Evolutionary conservation across 345 rosid genomes (phyloP).

Genomic region (Euphorbia peplus): DNA sequence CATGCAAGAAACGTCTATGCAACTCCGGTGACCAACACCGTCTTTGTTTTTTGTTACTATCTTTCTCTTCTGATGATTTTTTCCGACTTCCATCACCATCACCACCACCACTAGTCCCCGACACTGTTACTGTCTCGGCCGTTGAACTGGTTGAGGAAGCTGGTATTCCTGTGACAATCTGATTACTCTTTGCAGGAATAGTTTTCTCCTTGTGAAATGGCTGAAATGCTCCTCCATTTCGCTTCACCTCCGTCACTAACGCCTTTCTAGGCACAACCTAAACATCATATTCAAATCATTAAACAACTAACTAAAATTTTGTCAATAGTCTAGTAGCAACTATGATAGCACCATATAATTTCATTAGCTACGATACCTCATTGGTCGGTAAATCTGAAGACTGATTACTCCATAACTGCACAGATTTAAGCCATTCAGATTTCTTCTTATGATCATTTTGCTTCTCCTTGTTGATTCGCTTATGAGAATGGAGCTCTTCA

Average conservation of each 20-base stretch:
- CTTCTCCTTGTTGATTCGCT: slow-evolving; percentile 19
- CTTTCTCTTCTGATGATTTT: slow-evolving; percentile 37
- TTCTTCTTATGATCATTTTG: slow-evolving; percentile 48
- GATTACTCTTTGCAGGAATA: slow-evolving; percentile 23
- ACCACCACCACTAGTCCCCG: background rate
- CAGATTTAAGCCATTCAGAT: slow-evolving; percentile 98
- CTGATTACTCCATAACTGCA: slow-evolving; percentile 83
- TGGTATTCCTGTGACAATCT: slow-evolving; percentile 37
- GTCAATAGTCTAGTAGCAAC: too few species aligned
- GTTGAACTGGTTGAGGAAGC: slow-evolving; percentile 53
- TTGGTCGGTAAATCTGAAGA: slow-evolving; percentile 51
- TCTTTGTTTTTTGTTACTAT: slow-evolving; percentile 60
- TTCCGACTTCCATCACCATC: slow-evolving; percentile 9
- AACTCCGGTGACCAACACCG: slow-evolving; percentile 97
- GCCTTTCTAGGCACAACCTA: slow-evolving; percentile 53
- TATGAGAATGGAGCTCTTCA: slow-evolving; percentile 36
- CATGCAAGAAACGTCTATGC: slow-evolving; percentile 72
- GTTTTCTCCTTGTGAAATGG: slow-evolving; percentile 59
- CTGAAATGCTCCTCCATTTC: slow-evolving; percentile 71
- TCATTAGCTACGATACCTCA: slow-evolving; percentile 38
- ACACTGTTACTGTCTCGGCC: slow-evolving; percentile 24
- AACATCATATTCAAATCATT: background rate
- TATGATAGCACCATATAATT: too few species aligned
- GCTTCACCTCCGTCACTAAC: slow-evolving; percentile 62
- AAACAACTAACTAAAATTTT: background rate